Conservation (phyloP, 768 basidiomycete species). For the Clavulina sp. region DNA sequence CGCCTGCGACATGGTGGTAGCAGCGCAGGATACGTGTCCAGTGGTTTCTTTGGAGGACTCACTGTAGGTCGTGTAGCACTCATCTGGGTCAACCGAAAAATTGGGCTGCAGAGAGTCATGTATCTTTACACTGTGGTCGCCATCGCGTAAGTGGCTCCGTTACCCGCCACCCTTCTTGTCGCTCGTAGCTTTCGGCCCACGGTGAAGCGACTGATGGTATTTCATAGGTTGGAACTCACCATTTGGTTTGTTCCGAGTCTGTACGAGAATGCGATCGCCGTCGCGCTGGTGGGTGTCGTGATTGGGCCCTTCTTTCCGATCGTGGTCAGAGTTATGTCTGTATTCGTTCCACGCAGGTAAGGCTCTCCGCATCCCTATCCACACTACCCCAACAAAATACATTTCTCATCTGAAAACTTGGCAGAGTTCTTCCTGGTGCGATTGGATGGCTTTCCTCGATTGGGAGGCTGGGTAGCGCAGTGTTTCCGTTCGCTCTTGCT, state of each 20-base stretch:
- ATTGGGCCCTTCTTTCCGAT: slow-evolving; percentile 36
- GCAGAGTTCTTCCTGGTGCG: slow-evolving; percentile 33
- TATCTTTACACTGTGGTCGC: slow-evolving; percentile 21
- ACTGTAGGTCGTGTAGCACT: slow-evolving; percentile 36
- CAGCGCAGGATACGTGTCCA: slow-evolving; percentile 18
- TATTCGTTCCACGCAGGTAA: slow-evolving; percentile 46
- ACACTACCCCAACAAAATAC: not conserved
- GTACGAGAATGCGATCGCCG: slow-evolving; percentile 34
- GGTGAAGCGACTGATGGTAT: no score
- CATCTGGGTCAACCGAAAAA: slow-evolving; percentile 30
- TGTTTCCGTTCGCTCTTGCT: slow-evolving; percentile 19
- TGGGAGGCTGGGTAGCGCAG: slow-evolving; percentile 21
- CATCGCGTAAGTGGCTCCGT: slow-evolving; percentile 11
- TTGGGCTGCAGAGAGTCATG: slow-evolving; percentile 21
- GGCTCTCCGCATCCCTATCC: not conserved
- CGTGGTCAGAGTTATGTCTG: slow-evolving; percentile 50
- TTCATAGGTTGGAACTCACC: slow-evolving; percentile 31
- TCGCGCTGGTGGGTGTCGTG: slow-evolving; percentile 36
- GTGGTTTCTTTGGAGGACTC: slow-evolving; percentile 24
- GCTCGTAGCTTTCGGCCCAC: not conserved
- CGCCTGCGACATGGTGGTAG: slow-evolving; percentile 11
- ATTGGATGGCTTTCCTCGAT: slow-evolving; percentile 22
- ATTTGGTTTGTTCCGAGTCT: slow-evolving; percentile 42
- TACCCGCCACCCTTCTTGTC: not conserved
- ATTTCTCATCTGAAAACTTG: not conserved